phyloP scores from a whole-genome alignment of 2,329 filamentous ascomycete species.

The Diaporthe vaccinii region DNA sequence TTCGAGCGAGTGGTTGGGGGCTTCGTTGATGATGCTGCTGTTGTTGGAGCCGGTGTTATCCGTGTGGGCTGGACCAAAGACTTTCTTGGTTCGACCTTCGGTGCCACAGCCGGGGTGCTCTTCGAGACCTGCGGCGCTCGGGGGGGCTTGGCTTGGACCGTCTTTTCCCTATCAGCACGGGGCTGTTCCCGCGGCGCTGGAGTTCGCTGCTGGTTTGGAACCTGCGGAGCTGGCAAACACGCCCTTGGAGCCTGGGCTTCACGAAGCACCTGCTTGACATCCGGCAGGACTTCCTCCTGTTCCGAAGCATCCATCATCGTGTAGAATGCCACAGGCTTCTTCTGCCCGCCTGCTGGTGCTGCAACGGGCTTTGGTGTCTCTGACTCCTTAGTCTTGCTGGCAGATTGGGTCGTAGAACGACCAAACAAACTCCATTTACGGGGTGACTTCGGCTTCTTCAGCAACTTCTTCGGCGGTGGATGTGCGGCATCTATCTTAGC shows the following conservation, averaged over 20 bases:
- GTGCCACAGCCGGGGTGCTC: slow-evolving; percentile 10
- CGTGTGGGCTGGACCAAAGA: slow-evolving; percentile 13
- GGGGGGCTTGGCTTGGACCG: background rate
- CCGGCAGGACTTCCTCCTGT: slow-evolving; percentile 57
- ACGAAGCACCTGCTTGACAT: slow-evolving; percentile 64
- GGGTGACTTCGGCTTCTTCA: slow-evolving; percentile 68
- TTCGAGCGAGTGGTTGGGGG: slow-evolving; percentile 60
- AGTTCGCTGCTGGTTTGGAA: background rate
- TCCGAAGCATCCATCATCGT: slow-evolving; percentile 73
- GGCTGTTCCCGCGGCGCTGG: slow-evolving; percentile 3
- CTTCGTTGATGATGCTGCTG: slow-evolving; percentile 17
- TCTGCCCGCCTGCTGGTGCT: slow-evolving; percentile 62
- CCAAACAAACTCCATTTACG: slow-evolving; percentile 76
- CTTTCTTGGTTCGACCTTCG: slow-evolving; percentile 23
- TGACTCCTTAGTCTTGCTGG: slow-evolving; percentile 53
- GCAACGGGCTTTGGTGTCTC: slow-evolving; percentile 58
- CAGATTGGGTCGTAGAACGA: slow-evolving; percentile 62
- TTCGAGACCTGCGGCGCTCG: slow-evolving; percentile 7
- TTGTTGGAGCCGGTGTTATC: slow-evolving; percentile 3
- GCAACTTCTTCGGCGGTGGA: slow-evolving; percentile 64
- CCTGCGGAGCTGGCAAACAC: slow-evolving; percentile 38
- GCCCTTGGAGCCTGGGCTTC: slow-evolving; percentile 58
- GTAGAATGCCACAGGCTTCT: slow-evolving; percentile 71
- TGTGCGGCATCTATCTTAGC: slow-evolving; percentile 48
- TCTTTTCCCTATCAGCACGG: background rate